These are phyloP conservation scores for Dendrobium huoshanense DNA, from an alignment of 106 monocot genomes.

Conservation along the genomic window DNA sequence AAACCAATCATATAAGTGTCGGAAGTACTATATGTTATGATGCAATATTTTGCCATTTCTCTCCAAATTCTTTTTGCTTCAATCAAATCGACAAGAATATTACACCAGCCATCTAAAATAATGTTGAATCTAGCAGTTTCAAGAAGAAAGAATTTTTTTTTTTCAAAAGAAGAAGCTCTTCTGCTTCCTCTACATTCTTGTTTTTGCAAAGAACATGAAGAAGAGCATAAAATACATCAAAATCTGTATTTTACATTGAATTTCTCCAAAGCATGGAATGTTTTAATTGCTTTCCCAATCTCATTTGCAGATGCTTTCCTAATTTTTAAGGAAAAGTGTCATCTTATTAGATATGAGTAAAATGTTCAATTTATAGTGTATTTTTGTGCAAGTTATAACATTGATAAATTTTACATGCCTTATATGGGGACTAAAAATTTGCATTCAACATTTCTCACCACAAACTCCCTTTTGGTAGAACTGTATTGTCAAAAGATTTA, in stretches of 20 bases:
- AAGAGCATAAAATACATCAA: constrained; percentile 50
- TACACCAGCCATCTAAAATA: constrained; percentile 73
- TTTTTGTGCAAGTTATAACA: background rate
- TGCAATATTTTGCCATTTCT: constrained; percentile 84
- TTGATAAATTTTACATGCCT: too few species aligned
- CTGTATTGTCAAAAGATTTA: too few species aligned
- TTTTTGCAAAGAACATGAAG: constrained; percentile 72
- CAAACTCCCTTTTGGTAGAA: too few species aligned
- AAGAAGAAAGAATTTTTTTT: constrained; percentile 52
- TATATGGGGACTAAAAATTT: too few species aligned
- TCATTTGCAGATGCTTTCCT: constrained; percentile 78
- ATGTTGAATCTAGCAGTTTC: constrained; percentile 75
- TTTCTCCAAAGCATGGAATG: constrained; percentile 42
- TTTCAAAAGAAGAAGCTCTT: constrained; percentile 64
- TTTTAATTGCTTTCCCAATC: constrained; percentile 26
- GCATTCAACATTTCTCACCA: too few species aligned
- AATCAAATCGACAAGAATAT: constrained; percentile 48
- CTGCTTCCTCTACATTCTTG: constrained; percentile 82
- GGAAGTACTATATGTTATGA: constrained; percentile 61
- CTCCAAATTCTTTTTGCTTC: constrained; percentile 92
- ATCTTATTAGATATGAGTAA: background rate
- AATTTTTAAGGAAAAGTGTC: background rate
- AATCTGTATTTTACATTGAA: constrained; percentile 61
- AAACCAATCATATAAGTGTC: constrained; percentile 68
- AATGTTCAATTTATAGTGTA: background rate